Conservation (phyloP, 495 filamentous ascomycete species). For the Talaromyces wortmannii region DNA sequence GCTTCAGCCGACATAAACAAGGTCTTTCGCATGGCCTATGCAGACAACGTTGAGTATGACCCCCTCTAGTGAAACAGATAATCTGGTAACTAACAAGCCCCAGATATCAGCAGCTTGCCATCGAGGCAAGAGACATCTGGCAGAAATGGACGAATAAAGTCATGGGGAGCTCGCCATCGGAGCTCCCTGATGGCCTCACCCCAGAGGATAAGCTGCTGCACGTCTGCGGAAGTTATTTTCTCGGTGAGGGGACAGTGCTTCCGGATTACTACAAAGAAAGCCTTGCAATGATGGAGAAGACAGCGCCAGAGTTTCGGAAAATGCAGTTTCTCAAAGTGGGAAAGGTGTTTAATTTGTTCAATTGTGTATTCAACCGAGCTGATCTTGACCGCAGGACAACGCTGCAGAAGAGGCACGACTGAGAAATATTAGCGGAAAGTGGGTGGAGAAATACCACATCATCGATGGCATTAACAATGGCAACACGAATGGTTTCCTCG, state of each 20-base stretch:
- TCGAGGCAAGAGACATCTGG: neutral
- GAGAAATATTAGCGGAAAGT: slow-evolving; percentile 3
- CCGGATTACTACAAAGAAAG: slow-evolving; percentile 9
- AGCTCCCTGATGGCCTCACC: slow-evolving; percentile 5
- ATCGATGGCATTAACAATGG: slow-evolving; percentile 10
- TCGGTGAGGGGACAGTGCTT: slow-evolving; percentile 9
- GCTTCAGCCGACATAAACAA: neutral
- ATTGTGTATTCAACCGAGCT: neutral
- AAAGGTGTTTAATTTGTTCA: neutral
- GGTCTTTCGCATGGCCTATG: neutral
- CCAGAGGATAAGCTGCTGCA: slow-evolving; percentile 10
- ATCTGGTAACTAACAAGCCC: neutral
- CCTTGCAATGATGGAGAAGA: slow-evolving; percentile 9
- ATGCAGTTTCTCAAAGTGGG: slow-evolving; percentile 12
- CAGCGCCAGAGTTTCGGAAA: slow-evolving; percentile 9
- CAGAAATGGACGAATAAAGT: neutral
- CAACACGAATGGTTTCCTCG: slow-evolving; percentile 10
- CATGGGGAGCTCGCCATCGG: neutral
- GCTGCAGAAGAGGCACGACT: slow-evolving; percentile 5
- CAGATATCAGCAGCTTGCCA: neutral
- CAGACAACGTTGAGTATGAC: slow-evolving; percentile 3
- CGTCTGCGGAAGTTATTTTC: slow-evolving; percentile 8
- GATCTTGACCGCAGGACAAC: neutral
- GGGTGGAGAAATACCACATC: slow-evolving; percentile 9
- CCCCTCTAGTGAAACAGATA: neutral